Conservation (phyloP, 441 rosid genomes). For the Flueggea neowawraea region DNA sequence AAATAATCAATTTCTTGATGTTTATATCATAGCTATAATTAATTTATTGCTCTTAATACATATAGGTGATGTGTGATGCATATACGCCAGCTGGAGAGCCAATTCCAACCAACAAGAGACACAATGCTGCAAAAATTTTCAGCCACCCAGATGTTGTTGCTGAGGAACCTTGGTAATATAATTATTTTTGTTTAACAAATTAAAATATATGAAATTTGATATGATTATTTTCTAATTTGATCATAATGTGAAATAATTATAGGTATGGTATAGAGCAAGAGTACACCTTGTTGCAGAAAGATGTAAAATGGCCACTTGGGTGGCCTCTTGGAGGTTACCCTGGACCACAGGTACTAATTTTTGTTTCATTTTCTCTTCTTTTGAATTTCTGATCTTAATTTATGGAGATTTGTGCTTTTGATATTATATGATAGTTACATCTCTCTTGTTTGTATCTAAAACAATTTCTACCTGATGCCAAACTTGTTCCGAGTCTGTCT, state of each 20-base stretch:
- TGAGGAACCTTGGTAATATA: constrained; percentile 57
- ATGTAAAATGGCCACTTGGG: constrained; percentile 61
- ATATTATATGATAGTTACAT: no score
- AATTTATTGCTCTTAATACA: background rate
- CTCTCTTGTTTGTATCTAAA: no score
- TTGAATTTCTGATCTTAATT: no score
- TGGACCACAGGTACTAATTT: constrained; percentile 42
- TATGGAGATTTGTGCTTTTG: no score
- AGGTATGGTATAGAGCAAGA: constrained; percentile 87
- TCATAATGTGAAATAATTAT: no score
- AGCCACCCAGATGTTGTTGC: constrained; percentile 54
- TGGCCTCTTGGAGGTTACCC: constrained; percentile 81
- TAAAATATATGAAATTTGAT: no score
- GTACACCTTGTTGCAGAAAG: constrained; percentile 67
- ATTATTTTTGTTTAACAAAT: no score
- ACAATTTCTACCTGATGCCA: no score
- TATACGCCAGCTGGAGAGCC: constrained; percentile 73
- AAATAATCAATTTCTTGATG: background rate
- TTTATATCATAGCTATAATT: background rate
- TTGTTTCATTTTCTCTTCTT: no score
- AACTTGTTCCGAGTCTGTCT: no score
- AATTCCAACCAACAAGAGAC: constrained; percentile 63
- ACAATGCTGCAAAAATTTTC: constrained; percentile 59
- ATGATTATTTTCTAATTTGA: no score
- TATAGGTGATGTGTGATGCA: constrained; percentile 71